These are phyloP conservation scores for Panicum hallii DNA, from an alignment of 202 grass and related monocot species.

Conservation along the genomic window DNA sequence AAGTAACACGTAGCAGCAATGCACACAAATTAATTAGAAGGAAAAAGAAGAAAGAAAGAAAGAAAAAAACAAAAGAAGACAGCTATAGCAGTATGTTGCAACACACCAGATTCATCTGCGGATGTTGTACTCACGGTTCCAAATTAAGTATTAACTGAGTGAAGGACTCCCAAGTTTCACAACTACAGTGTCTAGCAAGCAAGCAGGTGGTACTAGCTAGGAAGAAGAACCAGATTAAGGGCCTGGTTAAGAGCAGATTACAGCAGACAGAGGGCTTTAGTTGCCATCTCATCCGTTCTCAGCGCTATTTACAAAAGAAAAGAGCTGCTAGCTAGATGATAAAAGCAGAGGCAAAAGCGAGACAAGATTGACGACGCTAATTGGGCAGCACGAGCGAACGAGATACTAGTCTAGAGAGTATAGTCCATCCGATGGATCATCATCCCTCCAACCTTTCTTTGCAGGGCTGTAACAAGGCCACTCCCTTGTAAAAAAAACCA, in stretches of 20 bases:
- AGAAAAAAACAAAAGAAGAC: too few relatives aligned
- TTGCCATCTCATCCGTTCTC: slow-evolving; percentile 20
- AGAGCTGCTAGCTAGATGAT: neutral
- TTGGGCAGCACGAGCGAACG: neutral
- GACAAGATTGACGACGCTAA: neutral
- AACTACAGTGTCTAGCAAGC: neutral
- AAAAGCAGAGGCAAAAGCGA: neutral
- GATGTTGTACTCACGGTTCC: neutral
- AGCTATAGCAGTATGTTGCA: neutral
- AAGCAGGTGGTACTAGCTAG: too few relatives aligned
- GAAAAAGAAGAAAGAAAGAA: too few relatives aligned
- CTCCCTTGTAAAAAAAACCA: slow-evolving; percentile 23
- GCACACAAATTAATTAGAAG: too few relatives aligned
- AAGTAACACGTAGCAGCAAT: too few relatives aligned
- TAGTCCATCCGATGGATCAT: neutral
- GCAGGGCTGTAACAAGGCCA: slow-evolving; percentile 23
- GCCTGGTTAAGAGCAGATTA: neutral
- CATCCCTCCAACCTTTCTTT: neutral
- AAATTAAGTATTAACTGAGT: neutral
- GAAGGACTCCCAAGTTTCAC: neutral
- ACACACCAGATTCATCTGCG: neutral
- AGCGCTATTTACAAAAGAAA: slow-evolving; percentile 21
- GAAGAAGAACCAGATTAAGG: neutral
- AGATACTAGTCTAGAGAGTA: neutral
- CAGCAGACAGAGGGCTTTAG: neutral